Conservation (phyloP, 2,329 filamentous ascomycete species). For the Monosporascus ibericus region DNA sequence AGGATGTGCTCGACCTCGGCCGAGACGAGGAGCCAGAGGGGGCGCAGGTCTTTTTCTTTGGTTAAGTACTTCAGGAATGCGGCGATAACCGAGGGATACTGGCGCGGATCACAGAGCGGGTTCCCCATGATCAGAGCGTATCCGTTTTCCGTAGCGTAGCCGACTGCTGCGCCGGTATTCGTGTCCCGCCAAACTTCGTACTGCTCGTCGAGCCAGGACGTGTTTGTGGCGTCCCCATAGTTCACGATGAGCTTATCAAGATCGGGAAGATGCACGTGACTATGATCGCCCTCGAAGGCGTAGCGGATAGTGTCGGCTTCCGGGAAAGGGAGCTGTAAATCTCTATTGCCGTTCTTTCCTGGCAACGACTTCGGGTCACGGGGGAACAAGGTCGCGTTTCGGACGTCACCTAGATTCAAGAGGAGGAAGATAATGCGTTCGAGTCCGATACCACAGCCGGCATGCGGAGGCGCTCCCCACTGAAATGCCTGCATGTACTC, state of each 20-base stretch:
- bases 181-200: constrained; percentile 84
- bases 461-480: constrained; percentile 82
- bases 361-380: constrained; percentile 86
- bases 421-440: constrained; percentile 85
- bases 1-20: constrained; percentile 73
- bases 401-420: constrained; percentile 81
- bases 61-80: constrained; percentile 72
- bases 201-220: constrained; percentile 85
- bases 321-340: constrained; percentile 64
- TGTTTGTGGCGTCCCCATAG: constrained; percentile 91
- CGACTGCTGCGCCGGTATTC: constrained; percentile 73
- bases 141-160: constrained; percentile 68
- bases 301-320: constrained; percentile 75
- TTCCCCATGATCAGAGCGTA: constrained; percentile 83
- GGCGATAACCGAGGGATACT: constrained; percentile 67
- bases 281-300: constrained; percentile 39
- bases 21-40: constrained; percentile 86
- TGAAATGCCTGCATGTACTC: constrained; percentile 88
- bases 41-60: constrained; percentile 63
- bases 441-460: constrained; percentile 82
- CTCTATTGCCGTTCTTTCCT: constrained; percentile 39
- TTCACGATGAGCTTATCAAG: constrained; percentile 88
- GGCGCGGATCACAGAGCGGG: constrained; percentile 73
- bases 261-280: constrained; percentile 57
- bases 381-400: constrained; percentile 80